Conservation (phyloP, 1,284 basidiomycete genomes). For the Mycena sp. region DNA sequence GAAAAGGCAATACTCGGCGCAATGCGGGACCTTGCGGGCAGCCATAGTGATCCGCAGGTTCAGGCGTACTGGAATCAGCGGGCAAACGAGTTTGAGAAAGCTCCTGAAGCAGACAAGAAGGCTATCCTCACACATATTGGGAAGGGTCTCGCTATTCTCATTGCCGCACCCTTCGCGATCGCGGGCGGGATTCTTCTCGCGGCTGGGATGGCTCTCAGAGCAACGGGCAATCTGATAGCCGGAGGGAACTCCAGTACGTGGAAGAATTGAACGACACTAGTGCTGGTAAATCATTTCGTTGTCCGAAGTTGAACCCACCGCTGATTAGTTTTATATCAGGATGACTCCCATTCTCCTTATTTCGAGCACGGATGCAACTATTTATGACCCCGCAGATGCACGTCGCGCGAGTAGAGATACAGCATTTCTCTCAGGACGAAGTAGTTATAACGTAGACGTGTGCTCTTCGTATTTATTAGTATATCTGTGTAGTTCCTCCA, state of each 20-base stretch:
- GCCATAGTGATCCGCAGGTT: constrained; percentile 23
- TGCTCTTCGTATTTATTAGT: too few relatives aligned
- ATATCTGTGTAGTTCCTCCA: too few relatives aligned
- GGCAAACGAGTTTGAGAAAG: constrained; percentile 21
- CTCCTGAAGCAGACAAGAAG: constrained; percentile 19
- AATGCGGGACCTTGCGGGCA: constrained; percentile 23
- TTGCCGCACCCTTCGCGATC: constrained; percentile 19
- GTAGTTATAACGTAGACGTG: too few relatives aligned
- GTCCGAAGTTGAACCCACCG: too few relatives aligned
- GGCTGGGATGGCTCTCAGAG: constrained; percentile 18
- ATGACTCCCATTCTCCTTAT: too few relatives aligned
- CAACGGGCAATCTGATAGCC: constrained; percentile 2
- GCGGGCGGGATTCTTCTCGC: constrained; percentile 8
- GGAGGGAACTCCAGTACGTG: not conserved
- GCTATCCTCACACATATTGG: constrained; percentile 16
- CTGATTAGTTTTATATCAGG: too few relatives aligned
- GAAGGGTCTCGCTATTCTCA: constrained; percentile 7
- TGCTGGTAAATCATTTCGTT: too few relatives aligned
- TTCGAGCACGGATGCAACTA: too few relatives aligned
- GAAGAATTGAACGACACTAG: too few relatives aligned
- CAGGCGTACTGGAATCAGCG: constrained; percentile 24
- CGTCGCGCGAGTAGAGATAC: too few relatives aligned
- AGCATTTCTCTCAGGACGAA: too few relatives aligned
- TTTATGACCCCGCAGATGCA: too few relatives aligned
- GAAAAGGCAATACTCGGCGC: constrained; percentile 9